phyloP scores from a whole-genome alignment of 331 rosid species.

The Phaseolus coccineus region DNA sequence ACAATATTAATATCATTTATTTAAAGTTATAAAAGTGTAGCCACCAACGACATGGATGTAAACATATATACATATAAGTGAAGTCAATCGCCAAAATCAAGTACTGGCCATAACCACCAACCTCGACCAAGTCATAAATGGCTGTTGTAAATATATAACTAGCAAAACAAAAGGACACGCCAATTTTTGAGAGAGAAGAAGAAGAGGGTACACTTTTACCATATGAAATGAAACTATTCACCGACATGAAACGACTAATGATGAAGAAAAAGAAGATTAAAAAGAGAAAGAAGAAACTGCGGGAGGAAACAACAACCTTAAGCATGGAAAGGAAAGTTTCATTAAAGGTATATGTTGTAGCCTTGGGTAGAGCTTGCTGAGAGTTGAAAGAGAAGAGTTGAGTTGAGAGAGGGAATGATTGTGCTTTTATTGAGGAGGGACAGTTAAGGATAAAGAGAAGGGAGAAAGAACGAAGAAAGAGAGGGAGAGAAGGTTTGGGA shows the following conservation, averaged over 20 bases:
- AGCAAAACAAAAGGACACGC: conserved; percentile 4
- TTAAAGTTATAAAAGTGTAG: neutral
- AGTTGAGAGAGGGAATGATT: neutral
- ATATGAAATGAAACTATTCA: conserved; percentile 11
- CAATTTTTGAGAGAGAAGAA: neutral
- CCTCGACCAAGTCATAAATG: conserved; percentile 25
- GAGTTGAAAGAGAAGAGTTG: neutral
- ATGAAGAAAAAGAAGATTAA: conserved; percentile 32
- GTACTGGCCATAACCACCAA: conserved; percentile 14
- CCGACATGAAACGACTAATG: neutral
- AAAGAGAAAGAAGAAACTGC: conserved; percentile 25
- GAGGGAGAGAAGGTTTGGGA: neutral
- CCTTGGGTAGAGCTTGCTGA: neutral
- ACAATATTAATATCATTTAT: neutral
- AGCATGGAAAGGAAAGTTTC: conserved; percentile 29
- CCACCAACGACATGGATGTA: conserved; percentile 20
- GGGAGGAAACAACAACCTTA: conserved; percentile 41
- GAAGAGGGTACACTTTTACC: neutral
- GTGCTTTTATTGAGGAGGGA: neutral
- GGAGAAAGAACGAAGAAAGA: conserved; percentile 28
- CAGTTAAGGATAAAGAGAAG: neutral
- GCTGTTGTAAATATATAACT: neutral
- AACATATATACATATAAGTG: conserved; percentile 17
- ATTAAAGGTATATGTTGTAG: neutral
- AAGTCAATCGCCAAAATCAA: conserved; percentile 43